Conservation (phyloP, 2,329 filamentous ascomycete genomes). For the Aspergillus pseudoglaucus region DNA sequence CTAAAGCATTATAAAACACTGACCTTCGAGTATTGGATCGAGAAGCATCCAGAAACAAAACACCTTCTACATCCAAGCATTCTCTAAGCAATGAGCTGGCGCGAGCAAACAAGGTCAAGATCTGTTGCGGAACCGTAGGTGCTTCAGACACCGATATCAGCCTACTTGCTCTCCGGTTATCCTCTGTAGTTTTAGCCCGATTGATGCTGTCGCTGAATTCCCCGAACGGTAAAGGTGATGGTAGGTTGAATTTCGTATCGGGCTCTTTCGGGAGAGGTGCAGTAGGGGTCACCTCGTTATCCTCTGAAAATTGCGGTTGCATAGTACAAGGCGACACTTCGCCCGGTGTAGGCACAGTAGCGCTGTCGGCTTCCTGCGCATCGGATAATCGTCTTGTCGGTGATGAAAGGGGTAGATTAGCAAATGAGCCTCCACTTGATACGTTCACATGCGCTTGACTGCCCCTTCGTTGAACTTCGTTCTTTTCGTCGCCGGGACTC, state of each 20-base stretch:
- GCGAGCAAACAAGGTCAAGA: constrained; percentile 31
- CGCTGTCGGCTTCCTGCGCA: neutral
- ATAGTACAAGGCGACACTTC: neutral
- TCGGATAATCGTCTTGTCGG: neutral
- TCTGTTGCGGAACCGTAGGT: constrained; percentile 4
- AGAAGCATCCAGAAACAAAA: constrained; percentile 20
- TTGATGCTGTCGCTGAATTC: constrained; percentile 3
- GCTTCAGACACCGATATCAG: constrained; percentile 9
- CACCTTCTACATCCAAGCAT: constrained; percentile 34
- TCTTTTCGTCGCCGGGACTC: neutral
- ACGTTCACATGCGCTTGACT: neutral
- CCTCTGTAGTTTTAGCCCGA: constrained; percentile 1
- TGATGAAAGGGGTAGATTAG: neutral
- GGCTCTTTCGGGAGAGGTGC: neutral
- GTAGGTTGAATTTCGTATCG: neutral
- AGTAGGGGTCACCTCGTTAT: neutral
- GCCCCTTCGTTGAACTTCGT: neutral
- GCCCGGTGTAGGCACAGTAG: neutral
- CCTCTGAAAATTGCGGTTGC: neutral
- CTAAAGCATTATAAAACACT: neutral
- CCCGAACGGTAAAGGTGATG: neutral
- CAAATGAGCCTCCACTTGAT: neutral
- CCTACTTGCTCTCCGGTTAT: constrained; percentile 6
- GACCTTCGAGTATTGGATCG: constrained; percentile 16
- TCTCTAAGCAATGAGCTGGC: constrained; percentile 38